Evolutionary conservation across 768 basidiomycete species (phyloP).

Genomic region (Mycena alexandri): DNA sequence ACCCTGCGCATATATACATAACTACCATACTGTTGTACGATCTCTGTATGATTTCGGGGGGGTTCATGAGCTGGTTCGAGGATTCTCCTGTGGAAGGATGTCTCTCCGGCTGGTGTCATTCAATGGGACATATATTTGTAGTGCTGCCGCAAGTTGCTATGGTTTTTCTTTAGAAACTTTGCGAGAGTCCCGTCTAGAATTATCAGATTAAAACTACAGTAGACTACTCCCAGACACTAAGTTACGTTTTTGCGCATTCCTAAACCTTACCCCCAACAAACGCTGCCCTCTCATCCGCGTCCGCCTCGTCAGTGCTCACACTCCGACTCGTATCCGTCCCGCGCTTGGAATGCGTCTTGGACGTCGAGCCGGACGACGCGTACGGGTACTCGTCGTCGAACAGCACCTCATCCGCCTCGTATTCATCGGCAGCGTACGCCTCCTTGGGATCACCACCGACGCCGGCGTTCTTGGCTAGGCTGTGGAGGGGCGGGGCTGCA

Average conservation of each 20-base stretch:
- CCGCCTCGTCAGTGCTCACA: constrained; percentile 28
- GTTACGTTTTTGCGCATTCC: constrained; percentile 11
- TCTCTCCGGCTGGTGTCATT: too few species aligned
- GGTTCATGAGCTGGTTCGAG: too few species aligned
- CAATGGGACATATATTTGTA: too few species aligned
- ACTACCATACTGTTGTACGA: too few species aligned
- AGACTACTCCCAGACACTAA: not conserved
- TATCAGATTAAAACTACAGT: not conserved
- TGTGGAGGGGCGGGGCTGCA: constrained; percentile 19
- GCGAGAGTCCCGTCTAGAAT: too few species aligned
- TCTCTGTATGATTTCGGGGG: too few species aligned
- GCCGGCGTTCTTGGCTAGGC: constrained; percentile 1
- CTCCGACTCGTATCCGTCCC: constrained; percentile 36
- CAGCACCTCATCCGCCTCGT: constrained; percentile 34
- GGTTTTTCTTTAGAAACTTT: too few species aligned
- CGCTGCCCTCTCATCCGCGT: constrained; percentile 18
- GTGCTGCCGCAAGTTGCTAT: too few species aligned
- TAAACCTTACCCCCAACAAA: constrained; percentile 6
- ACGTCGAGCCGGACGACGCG: constrained; percentile 33
- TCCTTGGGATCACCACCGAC: not conserved
- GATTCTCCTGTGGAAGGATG: too few species aligned
- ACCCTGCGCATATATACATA: too few species aligned
- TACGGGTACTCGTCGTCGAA: constrained; percentile 37
- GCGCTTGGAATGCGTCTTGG: constrained; percentile 34
- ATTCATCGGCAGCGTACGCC: constrained; percentile 1